A percentile compares a stretch with the other conserved stretches of the same genome.
These are phyloP conservation scores for Cladosporium oxysporum DNA, from an alignment of 2,329 filamentous ascomycete species.

Conservation along the genomic window DNA sequence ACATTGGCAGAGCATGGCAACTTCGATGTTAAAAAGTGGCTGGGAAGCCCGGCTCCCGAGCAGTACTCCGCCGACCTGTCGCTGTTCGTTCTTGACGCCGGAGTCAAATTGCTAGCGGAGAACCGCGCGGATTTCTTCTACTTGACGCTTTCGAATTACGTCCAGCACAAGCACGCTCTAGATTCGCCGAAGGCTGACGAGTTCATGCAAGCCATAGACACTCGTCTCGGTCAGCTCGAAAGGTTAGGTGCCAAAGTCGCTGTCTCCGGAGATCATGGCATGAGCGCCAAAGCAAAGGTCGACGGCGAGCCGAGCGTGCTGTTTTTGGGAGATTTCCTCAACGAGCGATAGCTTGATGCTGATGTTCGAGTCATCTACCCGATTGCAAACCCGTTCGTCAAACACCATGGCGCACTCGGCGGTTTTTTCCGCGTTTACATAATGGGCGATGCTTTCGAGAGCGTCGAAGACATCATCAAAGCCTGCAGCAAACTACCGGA, in stretches of 20 bases:
- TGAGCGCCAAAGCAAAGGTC: conserved; percentile 43
- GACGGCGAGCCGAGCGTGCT: conserved; percentile 42
- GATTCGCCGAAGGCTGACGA: conserved; percentile 40
- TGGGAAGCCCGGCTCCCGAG: conserved; percentile 40
- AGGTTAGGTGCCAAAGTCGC: conserved; percentile 42
- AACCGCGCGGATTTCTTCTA: conserved; percentile 45
- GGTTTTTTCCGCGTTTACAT: conserved; percentile 47
- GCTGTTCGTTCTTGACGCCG: conserved; percentile 47
- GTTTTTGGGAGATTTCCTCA: conserved; percentile 44
- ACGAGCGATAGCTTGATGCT: conserved; percentile 35
- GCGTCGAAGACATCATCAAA: conserved; percentile 35
- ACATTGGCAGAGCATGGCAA: conserved; percentile 41
- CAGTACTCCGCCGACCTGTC: conserved; percentile 50
- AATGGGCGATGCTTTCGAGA: conserved; percentile 23
- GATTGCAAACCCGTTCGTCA: conserved; percentile 48
- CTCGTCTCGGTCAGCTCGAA: conserved; percentile 37
- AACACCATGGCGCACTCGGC: conserved; percentile 47
- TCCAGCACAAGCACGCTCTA: conserved; percentile 49
- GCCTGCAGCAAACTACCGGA: conserved; percentile 35
- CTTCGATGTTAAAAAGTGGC: conserved; percentile 40
- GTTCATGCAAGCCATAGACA: conserved; percentile 42
- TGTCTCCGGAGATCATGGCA: conserved; percentile 48
- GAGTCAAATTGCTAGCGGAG: conserved; percentile 46
- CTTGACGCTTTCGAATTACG: conserved; percentile 47
- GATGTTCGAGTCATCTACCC: conserved; percentile 46